Conservation (phyloP, 768 basidiomycete genomes). For the Harrya chromipes region DNA sequence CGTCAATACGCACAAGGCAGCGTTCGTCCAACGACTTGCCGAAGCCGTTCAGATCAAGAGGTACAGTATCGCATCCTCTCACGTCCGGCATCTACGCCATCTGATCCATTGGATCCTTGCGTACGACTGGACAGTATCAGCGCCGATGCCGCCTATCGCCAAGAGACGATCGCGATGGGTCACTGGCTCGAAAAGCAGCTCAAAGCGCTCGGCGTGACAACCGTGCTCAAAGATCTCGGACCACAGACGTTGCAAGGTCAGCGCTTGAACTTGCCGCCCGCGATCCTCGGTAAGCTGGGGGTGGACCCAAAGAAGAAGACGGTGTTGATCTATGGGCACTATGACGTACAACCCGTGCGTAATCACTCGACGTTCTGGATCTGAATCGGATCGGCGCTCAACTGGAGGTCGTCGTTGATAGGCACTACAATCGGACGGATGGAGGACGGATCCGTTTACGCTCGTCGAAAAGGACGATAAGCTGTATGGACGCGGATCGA, state of each 20-base stretch:
- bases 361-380: not conserved
- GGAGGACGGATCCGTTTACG: conserved; percentile 83
- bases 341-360: conserved; percentile 88
- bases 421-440: conserved; percentile 66
- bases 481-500: conserved; percentile 82
- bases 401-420: conserved; percentile 8
- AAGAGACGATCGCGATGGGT: conserved; percentile 84
- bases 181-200: conserved; percentile 76
- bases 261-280: conserved; percentile 73
- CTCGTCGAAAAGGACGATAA: conserved; percentile 55
- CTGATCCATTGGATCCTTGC: not conserved
- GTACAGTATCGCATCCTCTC: conserved; percentile 28
- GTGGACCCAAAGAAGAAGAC: conserved; percentile 90
- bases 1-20: conserved; percentile 66
- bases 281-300: conserved; percentile 78
- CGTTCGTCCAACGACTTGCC: conserved; percentile 74
- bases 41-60: conserved; percentile 85
- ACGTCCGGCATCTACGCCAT: too few relatives aligned
- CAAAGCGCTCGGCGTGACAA: conserved; percentile 72
- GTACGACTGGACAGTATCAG: conserved; percentile 47
- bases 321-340: conserved; percentile 90
- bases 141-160: conserved; percentile 65
- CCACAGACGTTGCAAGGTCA: conserved; percentile 71
- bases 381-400: too few relatives aligned
- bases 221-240: conserved; percentile 73